A percentile compares a stretch with the other conserved stretches of the same genome.
phyloP scores from a whole-genome alignment of 2,329 filamentous ascomycete genomes.

The Dissoconium aciculare region DNA sequence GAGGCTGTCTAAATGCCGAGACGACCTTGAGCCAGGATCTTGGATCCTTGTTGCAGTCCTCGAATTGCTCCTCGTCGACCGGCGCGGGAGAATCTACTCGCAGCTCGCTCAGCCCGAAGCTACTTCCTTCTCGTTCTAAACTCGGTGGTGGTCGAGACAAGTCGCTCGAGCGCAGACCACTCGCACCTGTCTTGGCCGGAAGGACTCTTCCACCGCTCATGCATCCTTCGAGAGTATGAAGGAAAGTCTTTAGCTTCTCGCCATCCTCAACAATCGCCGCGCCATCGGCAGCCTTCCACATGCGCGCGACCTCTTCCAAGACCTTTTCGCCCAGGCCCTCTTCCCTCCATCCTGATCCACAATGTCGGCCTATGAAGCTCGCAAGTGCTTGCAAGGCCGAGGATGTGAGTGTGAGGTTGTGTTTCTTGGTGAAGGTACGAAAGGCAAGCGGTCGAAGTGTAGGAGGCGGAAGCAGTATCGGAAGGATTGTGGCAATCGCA shows the following conservation, averaged over 20 bases:
- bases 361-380: conserved; percentile 80
- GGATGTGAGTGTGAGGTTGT: conserved; percentile 82
- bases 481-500: conserved; percentile 50
- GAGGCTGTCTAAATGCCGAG: conserved; percentile 71
- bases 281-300: conserved; percentile 81
- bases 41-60: conserved; percentile 50
- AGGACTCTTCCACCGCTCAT: conserved; percentile 73
- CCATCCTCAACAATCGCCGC: conserved; percentile 79
- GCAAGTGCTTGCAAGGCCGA: conserved; percentile 73
- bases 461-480: conserved; percentile 75
- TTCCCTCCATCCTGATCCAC: conserved; percentile 91
- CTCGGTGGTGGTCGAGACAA: conserved; percentile 21
- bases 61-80: conserved; percentile 42
- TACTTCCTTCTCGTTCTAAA: conserved; percentile 44
- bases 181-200: conserved; percentile 31
- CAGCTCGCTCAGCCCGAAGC: conserved; percentile 42
- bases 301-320: conserved; percentile 76
- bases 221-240: conserved; percentile 70
- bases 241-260: conserved; percentile 58
- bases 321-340: conserved; percentile 86
- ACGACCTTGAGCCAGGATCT: conserved; percentile 74
- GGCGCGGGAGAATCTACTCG: conserved; percentile 32
- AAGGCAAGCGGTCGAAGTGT: conserved; percentile 84
- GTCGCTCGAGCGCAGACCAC: conserved; percentile 1
- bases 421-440: conserved; percentile 91